Evolutionary conservation across 495 filamentous ascomycete species (phyloP), one percentile per base, ranked within the genome.

Genomic region (Talaromyces ruber): DNA sequence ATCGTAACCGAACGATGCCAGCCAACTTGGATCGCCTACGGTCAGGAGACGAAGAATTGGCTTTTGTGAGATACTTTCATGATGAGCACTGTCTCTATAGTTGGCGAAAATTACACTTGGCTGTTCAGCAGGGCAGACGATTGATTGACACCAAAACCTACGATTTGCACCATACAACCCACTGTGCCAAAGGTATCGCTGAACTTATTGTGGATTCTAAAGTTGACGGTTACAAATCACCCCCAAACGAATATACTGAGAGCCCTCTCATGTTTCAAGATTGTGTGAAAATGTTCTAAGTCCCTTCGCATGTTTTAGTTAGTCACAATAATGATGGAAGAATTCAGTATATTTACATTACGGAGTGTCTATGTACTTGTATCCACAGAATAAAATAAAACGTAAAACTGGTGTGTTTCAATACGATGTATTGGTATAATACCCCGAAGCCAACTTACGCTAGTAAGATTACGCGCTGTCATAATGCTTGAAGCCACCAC

Each of bases 101-200:
- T 24, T 60, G 58, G 58, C 28, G 58, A 21, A 60, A 60, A 39
- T 28, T 60, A 11, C 25, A 26, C 4, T 34, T 60, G 26, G 58
- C 58, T 7, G 58, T 60, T 34, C 21, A 60, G 34, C 22, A 52
- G 7, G 39, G 37, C 26, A 7, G 29, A 6, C 24, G 24, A 22
- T 32, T 60, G 58, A 60, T 43, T 43, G 58, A 60, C 37, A 60
- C 25, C 34, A 60, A 60, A 34, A 32, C 58, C 6, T 60, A 60
- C n/a, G 37, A 60, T 45, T 24, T 60, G n/a, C 58, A 60, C 45
- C 58, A 60, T 60, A 60, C 58, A 45, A 25, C 26, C 5, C 58
- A 60, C 39, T 60, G 58, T 39, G 58, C 58, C 21, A 60, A n/a
- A 34, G 39, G 24, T 6, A 60, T 60, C 24, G 58, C 58, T 26